Evolutionary conservation across 164 flowering plant species (phyloP), one percentile per base, ranked within the genome.

Genomic region (Tetrastigma voinierianum): DNA sequence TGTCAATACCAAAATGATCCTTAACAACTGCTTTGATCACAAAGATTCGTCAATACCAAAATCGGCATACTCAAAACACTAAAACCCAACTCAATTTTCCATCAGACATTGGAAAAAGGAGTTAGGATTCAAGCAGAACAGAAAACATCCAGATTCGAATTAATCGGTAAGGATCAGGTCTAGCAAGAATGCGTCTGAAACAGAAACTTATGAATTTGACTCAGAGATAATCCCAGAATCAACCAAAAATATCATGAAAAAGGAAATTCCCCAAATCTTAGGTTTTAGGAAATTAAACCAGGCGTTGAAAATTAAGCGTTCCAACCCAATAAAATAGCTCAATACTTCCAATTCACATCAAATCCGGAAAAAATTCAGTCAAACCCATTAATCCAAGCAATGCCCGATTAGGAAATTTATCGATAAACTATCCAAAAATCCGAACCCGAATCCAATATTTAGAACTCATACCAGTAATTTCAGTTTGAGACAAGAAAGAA

Each of bases 381-480:
- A 32, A 32, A 32, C 40, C 40, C 40, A 32, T 32, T 32, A 3
- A 67, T 19, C 10, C 56, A 46, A 55, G 40, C 21, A 25, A 14
- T 24, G 15, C 43, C 7, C 32, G 32, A 47, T 13, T 1, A 5
- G 14, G 8, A 53, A 47, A 51, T 23, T 23, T 10, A 45, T 40
- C 24, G 57, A 48, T 20, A 45, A 65, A 32, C 17, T 14, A 51
- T 43, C 16, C 13, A 52, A 58, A 3, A 2, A 66, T 51, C 32
- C 9, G 19, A 25, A 70, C 54, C 49, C 62, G 49, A 51, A 23
- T 12, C 45, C 11, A 18, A 40, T 17, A 16, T 21, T 61, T 15
- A 19, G 4, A 45, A 4, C 3, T 24, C 77, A 56, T 24, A 90
- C 96, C 80, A 90, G 73, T 64, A 91, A 78, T 62, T 89, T 90